Percentiles rank a stretch among this genome's conserved stretches.
phyloP scores from a whole-genome alignment of 192 early-diverging fungal species.

The Coemansia sp. region DNA sequence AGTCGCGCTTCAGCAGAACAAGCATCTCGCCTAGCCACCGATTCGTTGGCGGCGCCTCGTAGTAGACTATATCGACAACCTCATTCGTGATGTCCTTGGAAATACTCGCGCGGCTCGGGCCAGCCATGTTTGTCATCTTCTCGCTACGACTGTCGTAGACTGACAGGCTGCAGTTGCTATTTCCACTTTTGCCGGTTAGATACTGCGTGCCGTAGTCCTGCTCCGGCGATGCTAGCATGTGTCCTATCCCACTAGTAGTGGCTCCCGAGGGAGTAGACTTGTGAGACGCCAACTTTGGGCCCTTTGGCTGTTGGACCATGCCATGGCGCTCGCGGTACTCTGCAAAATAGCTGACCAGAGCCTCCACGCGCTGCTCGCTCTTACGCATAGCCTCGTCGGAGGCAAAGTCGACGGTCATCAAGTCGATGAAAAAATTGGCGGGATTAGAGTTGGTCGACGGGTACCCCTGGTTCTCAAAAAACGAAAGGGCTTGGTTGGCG shows the following conservation, averaged over 20 bases:
- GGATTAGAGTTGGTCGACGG: slow-evolving; percentile 63
- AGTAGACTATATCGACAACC: slow-evolving; percentile 18
- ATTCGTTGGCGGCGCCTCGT: slow-evolving; percentile 36
- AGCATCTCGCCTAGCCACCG: slow-evolving; percentile 27
- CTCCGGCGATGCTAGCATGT: neutral
- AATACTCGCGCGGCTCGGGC: neutral
- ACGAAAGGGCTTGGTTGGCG: slow-evolving; percentile 25
- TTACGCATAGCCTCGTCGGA: slow-evolving; percentile 27
- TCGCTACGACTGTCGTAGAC: neutral
- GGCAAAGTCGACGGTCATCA: slow-evolving; percentile 54
- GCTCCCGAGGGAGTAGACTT: slow-evolving; percentile 13
- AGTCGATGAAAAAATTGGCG: slow-evolving; percentile 66
- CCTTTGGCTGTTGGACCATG: neutral
- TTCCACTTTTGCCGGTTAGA: neutral
- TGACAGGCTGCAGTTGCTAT: neutral
- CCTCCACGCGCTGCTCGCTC: slow-evolving; percentile 40
- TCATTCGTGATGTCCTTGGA: slow-evolving; percentile 31
- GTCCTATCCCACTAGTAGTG: neutral
- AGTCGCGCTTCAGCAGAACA: slow-evolving; percentile 34
- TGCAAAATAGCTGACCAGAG: slow-evolving; percentile 24
- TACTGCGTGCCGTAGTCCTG: neutral
- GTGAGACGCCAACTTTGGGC: neutral
- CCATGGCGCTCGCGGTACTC: slow-evolving; percentile 10
- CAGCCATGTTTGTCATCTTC: neutral
- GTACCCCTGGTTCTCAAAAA: slow-evolving; percentile 52